phyloP scores from a whole-genome alignment of 805 yeast species.

The Phaffomyces opuntiae region DNA sequence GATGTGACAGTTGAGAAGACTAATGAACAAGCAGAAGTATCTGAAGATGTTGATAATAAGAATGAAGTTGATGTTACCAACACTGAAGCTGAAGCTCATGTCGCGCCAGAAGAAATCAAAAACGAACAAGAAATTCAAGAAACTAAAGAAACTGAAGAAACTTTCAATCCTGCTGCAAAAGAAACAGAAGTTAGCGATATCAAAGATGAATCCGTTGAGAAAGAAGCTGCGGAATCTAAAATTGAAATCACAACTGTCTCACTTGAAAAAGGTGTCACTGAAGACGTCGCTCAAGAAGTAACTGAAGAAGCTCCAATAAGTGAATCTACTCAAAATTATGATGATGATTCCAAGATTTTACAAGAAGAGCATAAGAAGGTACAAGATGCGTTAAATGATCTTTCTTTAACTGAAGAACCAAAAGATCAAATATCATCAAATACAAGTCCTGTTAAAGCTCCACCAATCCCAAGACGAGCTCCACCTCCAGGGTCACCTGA shows the following conservation, averaged over 20 bases:
- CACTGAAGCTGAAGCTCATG: too few species aligned
- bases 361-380: slow-evolving; percentile 3
- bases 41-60: too few species aligned
- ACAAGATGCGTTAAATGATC: slow-evolving; percentile 1
- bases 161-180: background rate
- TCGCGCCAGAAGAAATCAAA: too few species aligned
- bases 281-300: background rate
- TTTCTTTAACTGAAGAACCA: background rate
- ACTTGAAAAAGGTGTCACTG: background rate
- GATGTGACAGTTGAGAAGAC: too few species aligned
- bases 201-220: background rate
- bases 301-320: slow-evolving; percentile 6
- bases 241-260: background rate
- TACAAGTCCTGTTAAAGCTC: background rate
- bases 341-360: background rate
- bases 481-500: slow-evolving; percentile 5
- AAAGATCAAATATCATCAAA: background rate
- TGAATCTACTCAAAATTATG: slow-evolving; percentile 3
- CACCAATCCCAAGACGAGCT: slow-evolving; percentile 1
- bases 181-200: background rate
- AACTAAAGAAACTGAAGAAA: background rate
- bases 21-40: too few species aligned
- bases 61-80: too few species aligned
- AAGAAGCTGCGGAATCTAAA: background rate
- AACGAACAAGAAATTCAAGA: background rate